Evolutionary conservation across 192 early-diverging fungal species (phyloP), one percentile per base, ranked within the genome.

Genomic region (Backusella morwellensis): DNA sequence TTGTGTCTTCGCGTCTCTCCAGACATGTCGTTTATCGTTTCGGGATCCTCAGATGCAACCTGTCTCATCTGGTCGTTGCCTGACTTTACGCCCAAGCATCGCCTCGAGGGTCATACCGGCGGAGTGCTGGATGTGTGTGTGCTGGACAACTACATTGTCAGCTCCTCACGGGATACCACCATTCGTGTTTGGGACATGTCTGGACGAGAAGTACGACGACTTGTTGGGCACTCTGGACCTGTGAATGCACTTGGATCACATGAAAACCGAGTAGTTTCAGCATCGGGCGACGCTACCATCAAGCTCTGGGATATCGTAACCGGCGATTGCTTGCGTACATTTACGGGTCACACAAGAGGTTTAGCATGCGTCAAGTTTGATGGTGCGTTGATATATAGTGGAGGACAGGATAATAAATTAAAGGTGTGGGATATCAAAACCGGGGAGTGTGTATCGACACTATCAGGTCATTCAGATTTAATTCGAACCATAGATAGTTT

Each of bases 91-190:
- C 87, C 83, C 6, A 40, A 86, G 15, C 77, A 81, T 40, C 86
- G 84, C 0, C 84, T 99, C n/a, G 47, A 79, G 15, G 94, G 94
- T 23, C 97, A 99, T 80, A 69, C 88, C 0, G 85, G 88, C 0
- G 93, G 95, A 4, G 95, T 99, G 12, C 86, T 97, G 11, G 95
- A 97, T 81, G 91, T 97, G 11, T 91, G 94, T 32, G 94, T 98
- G 77, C 86, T 95, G 78, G 76, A 86, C 21, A 73, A 86, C 19
- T 80, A 88, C 63, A 89, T 98, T 21, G 92, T 98, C 23, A 93
- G 92, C 6, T 98, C 96, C 77, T 97, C 95, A 70, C 98, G 97
- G 82, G 98, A 99, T 81, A 91, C 90, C 34, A 93, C 94, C 0
- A 93, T 99, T 70, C 93, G 93, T 78, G 88, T 98, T 23, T 99